Percentiles rank a stretch among this genome's conserved stretches.
These are phyloP conservation scores for Gamarada debralockiae DNA, from an alignment of 495 filamentous ascomycete genomes.

Conservation along the genomic window DNA sequence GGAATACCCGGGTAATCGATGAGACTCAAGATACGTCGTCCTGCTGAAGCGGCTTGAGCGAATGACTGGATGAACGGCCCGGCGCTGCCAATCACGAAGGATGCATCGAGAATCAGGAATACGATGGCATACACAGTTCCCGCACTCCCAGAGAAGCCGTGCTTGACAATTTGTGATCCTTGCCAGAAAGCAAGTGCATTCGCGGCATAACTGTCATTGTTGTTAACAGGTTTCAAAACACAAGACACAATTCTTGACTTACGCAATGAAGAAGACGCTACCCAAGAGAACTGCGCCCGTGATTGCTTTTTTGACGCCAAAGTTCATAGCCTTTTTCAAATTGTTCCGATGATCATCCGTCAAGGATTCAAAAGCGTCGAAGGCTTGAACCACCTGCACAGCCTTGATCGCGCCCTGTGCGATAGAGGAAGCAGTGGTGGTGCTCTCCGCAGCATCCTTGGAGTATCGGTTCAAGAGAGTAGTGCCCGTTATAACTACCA, in stretches of 20 bases:
- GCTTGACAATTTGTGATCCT: conserved; percentile 49
- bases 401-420: conserved; percentile 46
- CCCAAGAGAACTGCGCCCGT: conserved; percentile 60
- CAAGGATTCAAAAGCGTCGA: conserved; percentile 40
- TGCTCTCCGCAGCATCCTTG: conserved; percentile 44
- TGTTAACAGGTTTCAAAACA: conserved; percentile 3
- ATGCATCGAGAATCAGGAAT: conserved; percentile 61
- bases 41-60: conserved; percentile 46
- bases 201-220: conserved; percentile 42
- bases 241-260: conserved; percentile 19
- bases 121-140: conserved; percentile 63
- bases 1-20: conserved; percentile 38
- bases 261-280: conserved; percentile 61
- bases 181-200: conserved; percentile 68
- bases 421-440: conserved; percentile 40
- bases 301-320: conserved; percentile 54
- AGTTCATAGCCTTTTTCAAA: conserved; percentile 39
- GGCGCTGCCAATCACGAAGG: conserved; percentile 57
- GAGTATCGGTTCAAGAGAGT: conserved; percentile 58
- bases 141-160: conserved; percentile 36
- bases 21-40: conserved; percentile 44
- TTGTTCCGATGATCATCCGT: conserved; percentile 41
- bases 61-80: conserved; percentile 62
- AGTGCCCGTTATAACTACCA: conserved; percentile 44
- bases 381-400: conserved; percentile 50